phyloP scores from a whole-genome alignment of 192 early-diverging fungal genomes.

The Backusella parvicylindrica region DNA sequence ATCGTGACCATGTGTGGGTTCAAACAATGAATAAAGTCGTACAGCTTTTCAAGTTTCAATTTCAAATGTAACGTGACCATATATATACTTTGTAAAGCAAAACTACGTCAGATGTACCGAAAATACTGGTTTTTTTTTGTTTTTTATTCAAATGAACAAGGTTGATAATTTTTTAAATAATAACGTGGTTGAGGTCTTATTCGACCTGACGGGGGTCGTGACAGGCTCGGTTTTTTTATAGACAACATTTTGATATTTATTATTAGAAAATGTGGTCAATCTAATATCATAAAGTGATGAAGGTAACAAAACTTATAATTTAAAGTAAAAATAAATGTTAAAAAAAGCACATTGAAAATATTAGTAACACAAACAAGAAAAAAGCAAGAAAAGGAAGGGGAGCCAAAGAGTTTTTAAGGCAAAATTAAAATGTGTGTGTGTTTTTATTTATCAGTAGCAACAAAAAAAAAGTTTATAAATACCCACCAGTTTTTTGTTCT shows the following conservation, averaged over 20 bases:
- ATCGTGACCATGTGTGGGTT: background rate
- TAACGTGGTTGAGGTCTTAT: background rate
- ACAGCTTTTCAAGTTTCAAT: background rate
- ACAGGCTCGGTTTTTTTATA: background rate
- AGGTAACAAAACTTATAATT: background rate
- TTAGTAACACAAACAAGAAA: background rate
- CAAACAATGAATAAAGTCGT: background rate
- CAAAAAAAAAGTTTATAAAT: background rate
- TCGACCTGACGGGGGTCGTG: background rate
- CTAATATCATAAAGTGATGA: background rate
- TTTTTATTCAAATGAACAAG: background rate
- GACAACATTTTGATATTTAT: background rate
- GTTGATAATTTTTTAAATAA: background rate
- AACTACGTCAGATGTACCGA: background rate
- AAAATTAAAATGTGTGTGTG: conserved; percentile 2
- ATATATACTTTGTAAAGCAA: background rate
- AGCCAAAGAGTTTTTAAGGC: background rate
- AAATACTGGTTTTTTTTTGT: background rate
- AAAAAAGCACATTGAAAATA: background rate
- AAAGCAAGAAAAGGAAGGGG: background rate
- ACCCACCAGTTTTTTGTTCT: background rate
- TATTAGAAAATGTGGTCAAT: background rate
- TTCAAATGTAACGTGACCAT: background rate
- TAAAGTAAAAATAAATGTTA: background rate
- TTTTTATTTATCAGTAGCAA: background rate